Evolutionary conservation across 768 basidiomycete genomes (phyloP).

Genomic region (Dendrothele bispora): DNA sequence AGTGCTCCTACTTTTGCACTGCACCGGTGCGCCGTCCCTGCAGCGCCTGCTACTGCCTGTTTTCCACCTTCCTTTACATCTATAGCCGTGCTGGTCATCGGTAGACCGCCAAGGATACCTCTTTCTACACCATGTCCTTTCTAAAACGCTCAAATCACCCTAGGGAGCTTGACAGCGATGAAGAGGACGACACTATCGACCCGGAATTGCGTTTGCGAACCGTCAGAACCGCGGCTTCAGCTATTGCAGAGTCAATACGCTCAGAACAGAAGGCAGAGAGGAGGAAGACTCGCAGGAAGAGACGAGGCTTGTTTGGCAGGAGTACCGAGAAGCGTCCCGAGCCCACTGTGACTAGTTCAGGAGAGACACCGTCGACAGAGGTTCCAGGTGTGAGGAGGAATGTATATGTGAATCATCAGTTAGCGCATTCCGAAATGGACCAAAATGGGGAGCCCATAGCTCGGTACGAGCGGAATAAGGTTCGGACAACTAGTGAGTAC

Average conservation of each 20-base stretch:
- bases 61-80: slow-evolving; percentile 7
- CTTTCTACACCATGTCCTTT: slow-evolving; percentile 28
- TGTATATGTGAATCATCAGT: slow-evolving; percentile 76
- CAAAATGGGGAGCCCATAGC: slow-evolving; percentile 72
- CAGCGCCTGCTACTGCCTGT: background rate
- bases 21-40: no score
- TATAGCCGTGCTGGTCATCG: slow-evolving; percentile 16
- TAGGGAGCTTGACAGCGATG: slow-evolving; percentile 48
- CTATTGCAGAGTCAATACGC: slow-evolving; percentile 83
- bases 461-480: slow-evolving; percentile 90
- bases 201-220: slow-evolving; percentile 85
- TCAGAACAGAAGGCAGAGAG: slow-evolving; percentile 71
- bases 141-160: slow-evolving; percentile 37
- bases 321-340: slow-evolving; percentile 47
- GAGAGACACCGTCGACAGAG: slow-evolving; percentile 33
- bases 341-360: slow-evolving; percentile 24
- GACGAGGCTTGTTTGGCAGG: slow-evolving; percentile 60
- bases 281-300: slow-evolving; percentile 54
- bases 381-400: slow-evolving; percentile 62
- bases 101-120: background rate
- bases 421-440: slow-evolving; percentile 66
- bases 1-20: no score
- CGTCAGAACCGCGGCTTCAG: slow-evolving; percentile 90
- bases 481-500: slow-evolving; percentile 85
- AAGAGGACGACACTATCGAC: slow-evolving; percentile 74